Evolutionary conservation across 495 filamentous ascomycete genomes (phyloP).

Genomic region (Clohesyomyces aquaticus): DNA sequence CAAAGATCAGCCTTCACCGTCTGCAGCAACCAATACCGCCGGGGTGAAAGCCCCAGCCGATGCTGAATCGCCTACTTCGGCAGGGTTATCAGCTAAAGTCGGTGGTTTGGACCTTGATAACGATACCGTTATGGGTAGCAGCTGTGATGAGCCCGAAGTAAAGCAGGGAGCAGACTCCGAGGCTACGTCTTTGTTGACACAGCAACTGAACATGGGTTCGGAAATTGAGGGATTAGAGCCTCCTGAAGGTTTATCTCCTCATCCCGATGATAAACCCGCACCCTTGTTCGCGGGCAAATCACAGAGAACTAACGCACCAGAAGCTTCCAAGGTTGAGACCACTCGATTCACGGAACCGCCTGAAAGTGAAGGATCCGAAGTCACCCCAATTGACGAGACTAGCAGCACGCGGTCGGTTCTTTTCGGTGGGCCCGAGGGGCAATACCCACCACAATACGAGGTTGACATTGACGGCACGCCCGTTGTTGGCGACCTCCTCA

Average conservation of each 20-base stretch:
- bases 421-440: constrained; percentile 31
- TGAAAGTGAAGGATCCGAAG: constrained; percentile 39
- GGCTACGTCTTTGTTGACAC: constrained; percentile 34
- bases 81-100: constrained; percentile 57
- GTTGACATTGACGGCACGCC: constrained; percentile 71
- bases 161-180: constrained; percentile 11
- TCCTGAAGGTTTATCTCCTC: constrained; percentile 52
- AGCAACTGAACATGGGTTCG: constrained; percentile 37
- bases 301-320: constrained; percentile 3
- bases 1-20: constrained; percentile 37
- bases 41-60: constrained; percentile 39
- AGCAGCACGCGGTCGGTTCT: constrained; percentile 37
- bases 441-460: constrained; percentile 54
- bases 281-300: constrained; percentile 60
- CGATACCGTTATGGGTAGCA: constrained; percentile 48
- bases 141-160: neutral
- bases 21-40: constrained; percentile 39
- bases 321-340: constrained; percentile 23
- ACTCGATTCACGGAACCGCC: constrained; percentile 26
- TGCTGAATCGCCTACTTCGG: constrained; percentile 54
- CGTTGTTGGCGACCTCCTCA: constrained; percentile 95
- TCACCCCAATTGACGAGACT: constrained; percentile 39
- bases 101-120: constrained; percentile 57
- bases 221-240: constrained; percentile 24
- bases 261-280: constrained; percentile 68